A percentile compares a stretch with the other conserved stretches of the same genome.
Evolutionary conservation across 441 rosid genomes (phyloP).

Genomic region (Raphanus hybrid): DNA sequence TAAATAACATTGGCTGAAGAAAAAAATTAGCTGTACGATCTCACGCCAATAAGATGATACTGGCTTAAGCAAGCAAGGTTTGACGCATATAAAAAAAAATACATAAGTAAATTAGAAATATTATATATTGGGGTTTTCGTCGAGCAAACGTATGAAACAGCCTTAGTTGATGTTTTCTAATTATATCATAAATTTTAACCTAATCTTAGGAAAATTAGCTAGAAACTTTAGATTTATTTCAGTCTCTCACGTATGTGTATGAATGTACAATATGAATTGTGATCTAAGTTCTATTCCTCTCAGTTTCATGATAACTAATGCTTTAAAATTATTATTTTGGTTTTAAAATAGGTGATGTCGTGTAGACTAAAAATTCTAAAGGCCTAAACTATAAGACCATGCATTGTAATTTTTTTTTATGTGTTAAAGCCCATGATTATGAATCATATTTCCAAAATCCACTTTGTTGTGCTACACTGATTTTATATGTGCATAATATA

Average conservation of each 20-base stretch:
- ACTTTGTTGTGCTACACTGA: background rate
- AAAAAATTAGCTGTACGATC: background rate
- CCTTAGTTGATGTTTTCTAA: background rate
- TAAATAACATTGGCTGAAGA: background rate
- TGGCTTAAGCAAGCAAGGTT: background rate
- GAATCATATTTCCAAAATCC: background rate
- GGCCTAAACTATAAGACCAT: background rate
- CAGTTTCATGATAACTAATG: background rate
- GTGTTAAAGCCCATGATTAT: background rate
- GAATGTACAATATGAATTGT: background rate
- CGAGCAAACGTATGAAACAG: background rate
- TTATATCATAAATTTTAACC: slow-evolving; percentile 3
- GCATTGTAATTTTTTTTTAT: background rate
- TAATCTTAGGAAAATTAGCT: background rate
- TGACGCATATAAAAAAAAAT: background rate
- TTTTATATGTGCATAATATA: background rate
- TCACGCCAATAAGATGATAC: background rate
- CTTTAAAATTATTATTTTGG: background rate
- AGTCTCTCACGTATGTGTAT: background rate
- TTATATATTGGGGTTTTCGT: background rate
- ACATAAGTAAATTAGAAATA: background rate
- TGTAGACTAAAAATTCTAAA: background rate
- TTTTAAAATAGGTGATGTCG: background rate
- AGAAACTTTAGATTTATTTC: background rate
- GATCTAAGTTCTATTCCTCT: background rate